Conservation (phyloP, 371 early-diverging fungal genomes). For the Zychaea mexicana region DNA sequence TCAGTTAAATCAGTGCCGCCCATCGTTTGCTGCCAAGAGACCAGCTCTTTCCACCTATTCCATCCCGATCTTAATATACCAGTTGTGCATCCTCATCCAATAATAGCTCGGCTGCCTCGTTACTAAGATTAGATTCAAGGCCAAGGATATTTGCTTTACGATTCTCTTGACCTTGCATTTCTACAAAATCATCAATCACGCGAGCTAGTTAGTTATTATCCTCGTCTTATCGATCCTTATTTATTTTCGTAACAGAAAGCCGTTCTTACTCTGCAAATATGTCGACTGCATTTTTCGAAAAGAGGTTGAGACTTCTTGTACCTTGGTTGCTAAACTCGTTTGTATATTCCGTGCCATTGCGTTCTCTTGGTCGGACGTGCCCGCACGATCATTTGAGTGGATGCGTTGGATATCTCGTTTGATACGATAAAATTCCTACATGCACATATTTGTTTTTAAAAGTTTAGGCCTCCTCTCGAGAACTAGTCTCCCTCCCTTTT, state of each 20-base stretch:
- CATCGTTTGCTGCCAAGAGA: too few species aligned
- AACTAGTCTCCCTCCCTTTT: neutral
- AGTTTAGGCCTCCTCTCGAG: neutral
- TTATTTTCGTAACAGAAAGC: neutral
- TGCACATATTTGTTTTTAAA: neutral
- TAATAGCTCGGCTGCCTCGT: constrained; percentile 48
- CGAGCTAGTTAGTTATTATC: too few species aligned
- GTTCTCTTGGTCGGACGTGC: constrained; percentile 64
- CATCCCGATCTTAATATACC: constrained; percentile 18
- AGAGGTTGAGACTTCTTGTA: constrained; percentile 80
- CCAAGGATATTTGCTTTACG: constrained; percentile 51
- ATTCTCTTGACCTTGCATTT: constrained; percentile 49
- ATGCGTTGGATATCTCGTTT: constrained; percentile 83
- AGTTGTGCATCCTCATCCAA: constrained; percentile 51
- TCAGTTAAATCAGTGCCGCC: neutral
- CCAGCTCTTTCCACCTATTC: neutral
- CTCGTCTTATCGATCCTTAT: too few species aligned
- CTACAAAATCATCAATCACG: too few species aligned
- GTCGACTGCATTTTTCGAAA: constrained; percentile 87
- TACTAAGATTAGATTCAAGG: constrained; percentile 36
- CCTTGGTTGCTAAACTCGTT: constrained; percentile 83
- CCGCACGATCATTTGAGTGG: constrained; percentile 45
- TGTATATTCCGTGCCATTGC: constrained; percentile 86
- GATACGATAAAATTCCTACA: constrained; percentile 82
- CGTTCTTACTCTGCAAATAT: constrained; percentile 84